These are phyloP conservation scores for Boletus subcaerulescens DNA, from an alignment of 768 basidiomycete genomes.

Conservation along the genomic window DNA sequence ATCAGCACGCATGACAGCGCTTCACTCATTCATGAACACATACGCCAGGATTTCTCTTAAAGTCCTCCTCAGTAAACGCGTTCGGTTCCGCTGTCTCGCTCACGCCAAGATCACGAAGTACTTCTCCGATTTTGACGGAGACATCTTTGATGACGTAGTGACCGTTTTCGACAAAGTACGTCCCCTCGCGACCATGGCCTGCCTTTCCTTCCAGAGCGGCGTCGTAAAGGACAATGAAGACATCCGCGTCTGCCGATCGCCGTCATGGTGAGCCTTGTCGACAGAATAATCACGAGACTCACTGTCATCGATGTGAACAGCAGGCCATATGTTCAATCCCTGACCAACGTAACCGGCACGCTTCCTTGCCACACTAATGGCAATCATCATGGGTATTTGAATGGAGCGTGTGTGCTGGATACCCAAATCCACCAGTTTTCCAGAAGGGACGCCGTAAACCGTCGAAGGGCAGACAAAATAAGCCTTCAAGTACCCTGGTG, in stretches of 20 bases:
- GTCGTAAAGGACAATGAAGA: constrained; percentile 47
- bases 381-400: constrained; percentile 52
- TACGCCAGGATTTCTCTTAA: constrained; percentile 1
- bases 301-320: constrained; percentile 52
- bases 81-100: constrained; percentile 34
- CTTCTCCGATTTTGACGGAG: constrained; percentile 40
- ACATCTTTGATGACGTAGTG: constrained; percentile 47
- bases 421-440: constrained; percentile 44
- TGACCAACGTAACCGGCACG: constrained; percentile 57
- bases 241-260: constrained; percentile 25
- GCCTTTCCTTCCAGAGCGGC: constrained; percentile 25
- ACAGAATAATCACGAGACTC: not conserved
- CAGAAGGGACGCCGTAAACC: constrained; percentile 56
- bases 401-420: constrained; percentile 49
- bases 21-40: not conserved
- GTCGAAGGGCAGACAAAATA: constrained; percentile 54
- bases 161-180: constrained; percentile 53
- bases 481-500: constrained; percentile 19
- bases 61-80: constrained; percentile 36
- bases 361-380: constrained; percentile 44
- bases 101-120: constrained; percentile 13
- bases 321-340: constrained; percentile 62
- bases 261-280: not conserved
- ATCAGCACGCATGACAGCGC: not conserved
- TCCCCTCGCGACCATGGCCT: constrained; percentile 40